Percentiles rank a stretch among this genome's conserved stretches.
Evolutionary conservation across 2,329 filamentous ascomycete genomes (phyloP).

Genomic region (Aspergillus vadensis): DNA sequence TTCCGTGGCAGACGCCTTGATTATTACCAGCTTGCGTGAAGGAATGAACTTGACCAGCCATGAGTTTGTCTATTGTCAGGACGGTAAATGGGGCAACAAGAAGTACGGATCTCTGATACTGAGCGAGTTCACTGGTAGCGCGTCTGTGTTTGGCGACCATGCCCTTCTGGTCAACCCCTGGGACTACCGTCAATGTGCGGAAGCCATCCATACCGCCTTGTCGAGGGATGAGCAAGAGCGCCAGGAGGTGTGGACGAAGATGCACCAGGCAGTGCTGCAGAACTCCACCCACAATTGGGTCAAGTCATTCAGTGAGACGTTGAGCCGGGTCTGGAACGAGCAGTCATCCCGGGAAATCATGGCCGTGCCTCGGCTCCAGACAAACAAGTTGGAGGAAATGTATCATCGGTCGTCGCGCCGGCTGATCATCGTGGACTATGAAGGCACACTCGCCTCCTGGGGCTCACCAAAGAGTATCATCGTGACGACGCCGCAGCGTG

Average conservation of each 20-base stretch:
- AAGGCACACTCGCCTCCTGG: conserved; percentile 87
- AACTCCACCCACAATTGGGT: conserved; percentile 89
- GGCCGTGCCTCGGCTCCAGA: conserved; percentile 79
- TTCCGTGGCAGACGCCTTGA: conserved; percentile 84
- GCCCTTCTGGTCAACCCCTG: conserved; percentile 90
- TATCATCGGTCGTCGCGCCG: conserved; percentile 69
- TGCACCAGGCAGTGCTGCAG: conserved; percentile 72
- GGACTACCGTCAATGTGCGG: conserved; percentile 86
- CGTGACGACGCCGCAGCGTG: conserved; percentile 80
- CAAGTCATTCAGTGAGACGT: conserved; percentile 68
- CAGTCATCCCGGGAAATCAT: conserved; percentile 83
- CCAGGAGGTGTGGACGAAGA: conserved; percentile 69
- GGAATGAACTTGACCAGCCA: conserved; percentile 97
- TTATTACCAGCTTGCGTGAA: conserved; percentile 93
- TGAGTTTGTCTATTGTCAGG: conserved; percentile 91
- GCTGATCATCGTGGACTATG: conserved; percentile 89
- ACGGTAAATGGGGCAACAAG: conserved; percentile 72
- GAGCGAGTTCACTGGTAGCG: conserved; percentile 92
- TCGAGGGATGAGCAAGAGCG: conserved; percentile 79
- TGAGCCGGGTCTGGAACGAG: conserved; percentile 77
- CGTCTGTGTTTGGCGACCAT: conserved; percentile 77
- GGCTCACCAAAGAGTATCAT: conserved; percentile 83
- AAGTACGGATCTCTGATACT: conserved; percentile 87
- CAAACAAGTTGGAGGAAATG: conserved; percentile 62
- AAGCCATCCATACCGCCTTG: conserved; percentile 79